Conservation (phyloP, 169 alveolate genomes). For the Cystoisospora suis region DNA sequence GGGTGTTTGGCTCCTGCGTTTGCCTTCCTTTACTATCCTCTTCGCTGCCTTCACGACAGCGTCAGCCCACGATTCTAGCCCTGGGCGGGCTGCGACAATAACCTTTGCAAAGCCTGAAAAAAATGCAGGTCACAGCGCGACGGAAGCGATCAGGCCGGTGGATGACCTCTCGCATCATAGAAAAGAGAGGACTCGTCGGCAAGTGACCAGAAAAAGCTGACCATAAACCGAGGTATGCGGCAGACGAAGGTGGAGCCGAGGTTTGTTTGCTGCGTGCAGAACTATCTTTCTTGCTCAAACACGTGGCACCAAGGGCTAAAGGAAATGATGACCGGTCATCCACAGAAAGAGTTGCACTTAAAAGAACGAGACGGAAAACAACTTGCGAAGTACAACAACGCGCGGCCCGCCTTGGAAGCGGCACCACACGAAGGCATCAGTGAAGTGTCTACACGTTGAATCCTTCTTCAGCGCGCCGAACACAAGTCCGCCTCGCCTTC, state of each 20-base stretch:
- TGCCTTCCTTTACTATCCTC: background rate
- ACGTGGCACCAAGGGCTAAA: background rate
- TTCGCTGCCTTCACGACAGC: background rate
- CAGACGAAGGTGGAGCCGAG: too few species aligned
- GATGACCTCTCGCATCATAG: background rate
- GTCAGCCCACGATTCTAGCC: background rate
- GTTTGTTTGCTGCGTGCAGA: too few species aligned
- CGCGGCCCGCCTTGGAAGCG: background rate
- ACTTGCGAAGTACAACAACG: too few species aligned
- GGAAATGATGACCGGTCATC: too few species aligned
- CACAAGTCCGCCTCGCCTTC: background rate
- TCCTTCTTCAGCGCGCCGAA: background rate
- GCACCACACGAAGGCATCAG: background rate
- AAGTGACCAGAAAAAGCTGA: background rate
- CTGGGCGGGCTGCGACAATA: background rate
- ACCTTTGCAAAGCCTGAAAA: slow-evolving; percentile 8
- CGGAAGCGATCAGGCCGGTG: background rate
- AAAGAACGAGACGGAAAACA: too few species aligned
- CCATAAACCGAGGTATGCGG: too few species aligned
- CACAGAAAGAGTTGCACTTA: too few species aligned
- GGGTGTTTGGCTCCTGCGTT: too few species aligned
- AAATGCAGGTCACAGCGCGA: background rate
- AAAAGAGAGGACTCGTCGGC: background rate
- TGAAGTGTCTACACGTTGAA: background rate
- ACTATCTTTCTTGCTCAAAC: too few species aligned